Conservation (phyloP, 2,329 filamentous ascomycete genomes). For the Paraphaeosphaeria sporulosa region DNA sequence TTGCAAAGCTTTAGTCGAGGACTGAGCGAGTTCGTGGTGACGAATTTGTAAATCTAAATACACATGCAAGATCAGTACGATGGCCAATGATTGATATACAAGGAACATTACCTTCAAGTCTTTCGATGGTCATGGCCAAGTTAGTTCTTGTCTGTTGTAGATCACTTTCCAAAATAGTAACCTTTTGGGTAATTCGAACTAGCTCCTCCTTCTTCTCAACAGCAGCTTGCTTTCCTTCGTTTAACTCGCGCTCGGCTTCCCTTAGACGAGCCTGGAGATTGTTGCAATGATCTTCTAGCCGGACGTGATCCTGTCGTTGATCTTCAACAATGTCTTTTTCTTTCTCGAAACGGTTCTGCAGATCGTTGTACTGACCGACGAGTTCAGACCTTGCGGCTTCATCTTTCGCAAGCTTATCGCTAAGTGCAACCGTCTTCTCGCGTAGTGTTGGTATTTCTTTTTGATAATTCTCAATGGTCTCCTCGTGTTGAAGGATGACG, state of each 20-base stretch:
- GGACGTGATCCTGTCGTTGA: background rate
- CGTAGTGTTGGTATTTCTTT: slow-evolving; percentile 18
- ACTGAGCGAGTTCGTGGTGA: slow-evolving; percentile 28
- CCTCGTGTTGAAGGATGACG: slow-evolving; percentile 27
- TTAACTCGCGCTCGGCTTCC: slow-evolving; percentile 2
- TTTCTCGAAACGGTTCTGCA: slow-evolving; percentile 36
- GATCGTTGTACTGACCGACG: slow-evolving; percentile 36
- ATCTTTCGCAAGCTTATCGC: slow-evolving; percentile 18
- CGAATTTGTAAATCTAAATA: slow-evolving; percentile 23
- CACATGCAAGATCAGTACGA: background rate
- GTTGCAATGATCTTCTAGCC: background rate
- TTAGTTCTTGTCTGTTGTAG: slow-evolving; percentile 29
- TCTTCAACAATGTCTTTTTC: slow-evolving; percentile 33
- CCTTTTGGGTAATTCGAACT: slow-evolving; percentile 26
- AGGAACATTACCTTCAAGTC: slow-evolving; percentile 17
- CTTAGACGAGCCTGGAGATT: background rate
- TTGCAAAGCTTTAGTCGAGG: slow-evolving; percentile 27
- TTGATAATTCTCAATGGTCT: slow-evolving; percentile 20
- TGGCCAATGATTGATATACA: background rate
- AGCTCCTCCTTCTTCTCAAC: slow-evolving; percentile 32
- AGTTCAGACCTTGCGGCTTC: slow-evolving; percentile 22
- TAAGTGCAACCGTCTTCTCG: slow-evolving; percentile 16
- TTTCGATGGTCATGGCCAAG: slow-evolving; percentile 21
- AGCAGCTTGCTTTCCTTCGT: slow-evolving; percentile 3
- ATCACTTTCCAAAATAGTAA: slow-evolving; percentile 26